These are phyloP conservation scores for Suhomyces canberraensis DNA, from an alignment of 805 yeast species.

Conservation along the genomic window DNA sequence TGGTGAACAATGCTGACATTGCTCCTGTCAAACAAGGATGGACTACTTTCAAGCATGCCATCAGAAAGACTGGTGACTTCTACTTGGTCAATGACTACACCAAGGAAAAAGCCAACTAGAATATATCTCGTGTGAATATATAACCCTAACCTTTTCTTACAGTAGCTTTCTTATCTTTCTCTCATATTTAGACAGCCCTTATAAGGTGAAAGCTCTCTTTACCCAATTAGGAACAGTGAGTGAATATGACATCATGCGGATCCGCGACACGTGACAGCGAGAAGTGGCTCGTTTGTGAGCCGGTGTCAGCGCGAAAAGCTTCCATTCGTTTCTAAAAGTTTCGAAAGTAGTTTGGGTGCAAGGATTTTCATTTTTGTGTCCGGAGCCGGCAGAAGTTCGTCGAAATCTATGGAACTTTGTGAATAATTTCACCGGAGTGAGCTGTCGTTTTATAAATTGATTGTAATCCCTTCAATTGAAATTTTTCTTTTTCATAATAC, in stretches of 20 bases:
- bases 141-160: background rate
- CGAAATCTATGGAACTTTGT: conserved; percentile 10
- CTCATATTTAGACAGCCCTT: too few relatives aligned
- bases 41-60: conserved; percentile 31
- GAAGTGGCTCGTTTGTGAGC: background rate
- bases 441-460: conserved; percentile 4
- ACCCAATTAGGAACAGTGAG: background rate
- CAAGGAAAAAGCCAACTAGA: conserved; percentile 27
- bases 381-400: conserved; percentile 9
- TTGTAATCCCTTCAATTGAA: background rate
- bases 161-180: too few relatives aligned
- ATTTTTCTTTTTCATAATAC: conserved; percentile 4
- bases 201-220: too few relatives aligned
- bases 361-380: conserved; percentile 3
- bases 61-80: conserved; percentile 26
- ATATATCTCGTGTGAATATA: too few relatives aligned
- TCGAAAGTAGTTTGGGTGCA: conserved; percentile 6
- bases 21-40: conserved; percentile 38
- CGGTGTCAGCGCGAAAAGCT: conserved; percentile 5
- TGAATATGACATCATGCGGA: background rate
- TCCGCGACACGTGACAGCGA: conserved; percentile 2
- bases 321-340: conserved; percentile 5
- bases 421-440: conserved; percentile 3
- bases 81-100: conserved; percentile 34
- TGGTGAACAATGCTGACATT: conserved; percentile 23